Evolutionary conservation across 129 eudicot species (phyloP), one percentile per base, ranked within the genome.

Genomic region (Saposhnikovia divaricata): DNA sequence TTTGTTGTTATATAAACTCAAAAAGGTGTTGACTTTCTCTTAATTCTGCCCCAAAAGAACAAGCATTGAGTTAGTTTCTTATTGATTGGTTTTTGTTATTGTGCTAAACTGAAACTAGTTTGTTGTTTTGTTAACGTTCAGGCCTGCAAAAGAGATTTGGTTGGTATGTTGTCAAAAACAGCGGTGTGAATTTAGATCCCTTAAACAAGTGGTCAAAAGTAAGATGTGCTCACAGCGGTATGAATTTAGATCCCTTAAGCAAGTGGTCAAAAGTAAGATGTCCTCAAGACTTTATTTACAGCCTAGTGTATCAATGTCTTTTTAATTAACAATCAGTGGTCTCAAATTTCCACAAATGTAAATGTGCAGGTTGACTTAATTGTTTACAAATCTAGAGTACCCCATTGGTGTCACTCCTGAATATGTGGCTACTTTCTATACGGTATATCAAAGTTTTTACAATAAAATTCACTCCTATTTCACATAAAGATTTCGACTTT

Each of bases 331-430:
- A 37, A 3, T 79, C n/a, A 23, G 0, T 37, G 31, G 75, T 6
- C 27, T 75, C 21, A 21, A 18, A 23, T 34, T 48, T 75, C 51
- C 28, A 38, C 44, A 38, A 38, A 38, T 38, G 40, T 38, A 72
- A 61, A 42, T 13, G 28, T 50, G 75, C 85, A 92, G 98, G 98
- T 94, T 78, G 98, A 96, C n/a, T 82, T 94, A 86, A 92, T 89
- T 79, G 98, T 95, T n/a, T n/a, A n/a, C n/a, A n/a, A n/a, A n/a
- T n/a, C n/a, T n/a, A n/a, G n/a, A n/a, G n/a, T n/a, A n/a, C 74
- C 98, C 98, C 46, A 85, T 91, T 87, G 97, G 98, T 77, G 98
- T 97, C 74, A 92, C 98, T 74, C 98, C 97, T n/a, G 98, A 92
- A 80, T 95, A 91, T 53, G 89, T 95, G 98, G 98, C 98, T 78